A percentile compares a stretch with the other conserved stretches of the same genome.
Conservation (phyloP, 345 rosid genomes). For the Aegle marmelos region DNA sequence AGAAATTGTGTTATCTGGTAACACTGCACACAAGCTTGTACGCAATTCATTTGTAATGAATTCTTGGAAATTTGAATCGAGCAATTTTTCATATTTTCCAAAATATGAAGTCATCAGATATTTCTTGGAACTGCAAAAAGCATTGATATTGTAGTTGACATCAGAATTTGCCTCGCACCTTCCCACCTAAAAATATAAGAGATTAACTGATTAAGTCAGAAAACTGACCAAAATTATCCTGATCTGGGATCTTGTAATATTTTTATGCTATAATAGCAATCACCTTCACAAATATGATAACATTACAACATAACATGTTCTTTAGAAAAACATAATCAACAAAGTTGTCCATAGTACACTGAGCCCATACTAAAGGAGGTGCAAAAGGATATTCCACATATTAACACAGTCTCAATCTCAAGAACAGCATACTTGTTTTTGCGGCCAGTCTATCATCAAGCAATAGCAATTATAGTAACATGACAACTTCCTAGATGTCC, state of each 20-base stretch:
- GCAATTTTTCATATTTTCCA: slow-evolving; percentile 35
- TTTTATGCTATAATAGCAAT: neutral
- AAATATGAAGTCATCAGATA: slow-evolving; percentile 62
- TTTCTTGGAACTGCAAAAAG: slow-evolving; percentile 22
- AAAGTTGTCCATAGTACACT: neutral
- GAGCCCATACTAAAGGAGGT: neutral
- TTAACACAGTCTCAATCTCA: neutral
- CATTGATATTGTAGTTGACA: neutral
- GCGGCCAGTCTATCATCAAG: neutral
- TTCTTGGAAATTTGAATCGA: slow-evolving; percentile 44
- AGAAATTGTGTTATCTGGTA: slow-evolving; percentile 19
- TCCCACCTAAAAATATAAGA: slow-evolving; percentile 29
- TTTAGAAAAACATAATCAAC: neutral
- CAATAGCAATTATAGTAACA: neutral
- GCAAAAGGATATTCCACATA: neutral
- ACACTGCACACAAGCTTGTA: slow-evolving; percentile 26
- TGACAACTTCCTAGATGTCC: neutral
- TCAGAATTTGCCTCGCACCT: slow-evolving; percentile 3
- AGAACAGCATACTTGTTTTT: neutral
- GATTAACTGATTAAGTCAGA: neutral
- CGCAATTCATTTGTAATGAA: slow-evolving; percentile 33
- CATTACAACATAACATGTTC: neutral
- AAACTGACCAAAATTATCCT: neutral
- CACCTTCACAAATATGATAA: neutral
- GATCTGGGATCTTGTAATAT: neutral